Base-by-base conservation (phyloP, 2,329 filamentous ascomycete species). In the Colletotrichum trifolii region DNA sequence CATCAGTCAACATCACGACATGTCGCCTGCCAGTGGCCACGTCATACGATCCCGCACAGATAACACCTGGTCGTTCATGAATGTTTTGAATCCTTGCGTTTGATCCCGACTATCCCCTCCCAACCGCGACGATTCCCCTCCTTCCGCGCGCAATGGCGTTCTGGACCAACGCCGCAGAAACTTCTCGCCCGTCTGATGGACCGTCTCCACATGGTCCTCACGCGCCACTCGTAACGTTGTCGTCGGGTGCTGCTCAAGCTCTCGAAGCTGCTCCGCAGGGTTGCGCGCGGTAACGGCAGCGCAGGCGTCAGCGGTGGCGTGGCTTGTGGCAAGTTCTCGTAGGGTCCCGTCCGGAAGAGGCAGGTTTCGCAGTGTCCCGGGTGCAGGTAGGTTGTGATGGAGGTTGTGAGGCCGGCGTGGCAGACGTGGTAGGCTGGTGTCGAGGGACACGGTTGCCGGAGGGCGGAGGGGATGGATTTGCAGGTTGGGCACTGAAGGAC, bases 401-500 rank as follows among this genome's bases (percentile, higher is more conserved):
- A n/a, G 43, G 36, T 54, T 13, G 39, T 61, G 15, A 17, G 45
- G 36, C 45, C 45, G 2, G 1, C 2, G 11, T 54, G n/a, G 25
- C 42, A 40, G 47, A 63, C 33, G 53, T 39, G 25, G 11, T 48
- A 0, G 10, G 15, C 0, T 17, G 59, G 34, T 4, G 33, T 49
- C 10, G 11, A 17, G 0, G 38, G 13, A 25, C 54, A 54, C 15
- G 33, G 17, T 8, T 36, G 53, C 25, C 43, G 42, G 35, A 33
- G 38, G 17, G 25, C 13, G 4, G 49, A 48, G 36, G n/a, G 6
- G 1, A 59, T 40, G 6, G 17, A 7, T 8, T 17, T 11, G 45
- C 60, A 40, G 38, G 43, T n/a, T 33, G n/a, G 47, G 54, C 42
- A 59, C 34, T 42, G 35, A 42, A 35, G 11, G 17, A 59, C 36